Evolutionary conservation across 2,329 filamentous ascomycete species (phyloP).

Genomic region (Cercospora janseana): DNA sequence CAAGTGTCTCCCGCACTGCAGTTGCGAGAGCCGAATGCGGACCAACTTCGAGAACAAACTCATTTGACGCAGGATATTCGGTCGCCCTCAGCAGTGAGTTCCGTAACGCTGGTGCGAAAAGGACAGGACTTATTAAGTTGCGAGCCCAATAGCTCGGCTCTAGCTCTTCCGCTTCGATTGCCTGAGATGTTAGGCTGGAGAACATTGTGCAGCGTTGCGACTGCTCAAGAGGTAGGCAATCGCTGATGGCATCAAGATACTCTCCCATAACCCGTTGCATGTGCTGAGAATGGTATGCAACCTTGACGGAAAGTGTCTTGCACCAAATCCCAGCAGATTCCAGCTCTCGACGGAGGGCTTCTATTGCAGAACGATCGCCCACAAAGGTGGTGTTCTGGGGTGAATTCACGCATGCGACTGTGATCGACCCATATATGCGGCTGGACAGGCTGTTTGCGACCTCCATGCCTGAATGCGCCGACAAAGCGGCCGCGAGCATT

Average conservation of each 20-base stretch:
- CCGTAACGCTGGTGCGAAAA: background rate
- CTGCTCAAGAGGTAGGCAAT: background rate
- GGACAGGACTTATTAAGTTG: background rate
- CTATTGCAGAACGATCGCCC: background rate
- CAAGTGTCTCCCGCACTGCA: background rate
- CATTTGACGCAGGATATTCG: background rate
- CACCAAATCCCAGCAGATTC: background rate
- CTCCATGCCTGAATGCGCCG: background rate
- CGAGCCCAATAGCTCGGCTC: conserved; percentile 3
- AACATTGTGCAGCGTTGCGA: background rate
- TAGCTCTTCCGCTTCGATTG: background rate
- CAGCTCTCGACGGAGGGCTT: background rate
- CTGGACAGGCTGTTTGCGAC: background rate
- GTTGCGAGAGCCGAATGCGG: background rate
- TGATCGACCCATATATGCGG: background rate
- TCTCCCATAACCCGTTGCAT: background rate
- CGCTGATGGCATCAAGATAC: background rate
- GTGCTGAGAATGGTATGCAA: conserved; percentile 1
- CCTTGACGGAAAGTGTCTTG: background rate
- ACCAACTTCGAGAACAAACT: background rate
- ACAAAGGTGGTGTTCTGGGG: conserved; percentile 5
- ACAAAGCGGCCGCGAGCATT: background rate
- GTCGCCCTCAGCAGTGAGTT: too few relatives aligned
- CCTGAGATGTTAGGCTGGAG: background rate
- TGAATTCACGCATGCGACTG: conserved; percentile 7